Percentiles rank a stretch among this genome's conserved stretches.
Evolutionary conservation across 192 early-diverging fungal genomes (phyloP).

Genomic region (Piromyces finnis): DNA sequence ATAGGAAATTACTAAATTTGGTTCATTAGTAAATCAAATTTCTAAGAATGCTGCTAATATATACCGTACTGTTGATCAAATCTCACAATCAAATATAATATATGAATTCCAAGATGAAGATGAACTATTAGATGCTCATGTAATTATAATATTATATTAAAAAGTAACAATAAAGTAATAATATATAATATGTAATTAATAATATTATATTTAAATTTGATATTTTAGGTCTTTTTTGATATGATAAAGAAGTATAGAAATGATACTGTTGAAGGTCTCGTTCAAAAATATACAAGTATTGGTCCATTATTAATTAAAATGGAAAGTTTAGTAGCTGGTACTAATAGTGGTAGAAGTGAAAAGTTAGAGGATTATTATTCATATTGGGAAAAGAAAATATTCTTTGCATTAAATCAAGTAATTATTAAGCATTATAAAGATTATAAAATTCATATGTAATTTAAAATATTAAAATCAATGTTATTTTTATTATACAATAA

Average conservation of each 20-base stretch:
- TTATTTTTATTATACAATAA: no score
- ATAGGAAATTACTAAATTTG: constrained; percentile 40
- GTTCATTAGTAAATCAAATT: constrained; percentile 38
- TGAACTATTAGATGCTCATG: constrained; percentile 35
- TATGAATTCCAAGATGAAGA: constrained; percentile 19
- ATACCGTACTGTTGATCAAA: constrained; percentile 24
- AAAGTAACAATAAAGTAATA: neutral
- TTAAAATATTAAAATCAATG: no score
- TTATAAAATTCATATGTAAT: no score
- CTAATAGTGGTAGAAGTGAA: constrained; percentile 39
- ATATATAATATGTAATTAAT: no score
- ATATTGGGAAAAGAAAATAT: constrained; percentile 31
- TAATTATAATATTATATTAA: constrained; percentile 1
- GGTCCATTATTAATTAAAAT: constrained; percentile 44
- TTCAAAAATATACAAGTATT: constrained; percentile 32
- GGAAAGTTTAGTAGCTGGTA: constrained; percentile 40
- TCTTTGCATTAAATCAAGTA: constrained; percentile 8
- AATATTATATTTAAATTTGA: no score
- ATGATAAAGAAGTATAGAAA: constrained; percentile 27
- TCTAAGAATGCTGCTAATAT: constrained; percentile 42
- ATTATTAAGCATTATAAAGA: no score
- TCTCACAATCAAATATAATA: constrained; percentile 19
- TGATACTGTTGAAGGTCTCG: constrained; percentile 20
- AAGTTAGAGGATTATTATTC: constrained; percentile 36
- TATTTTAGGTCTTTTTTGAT: constrained; percentile 42